A percentile compares a stretch with the other conserved stretches of the same genome.
phyloP scores from a whole-genome alignment of 2,329 filamentous ascomycete genomes.

The Trichoderma breve region DNA sequence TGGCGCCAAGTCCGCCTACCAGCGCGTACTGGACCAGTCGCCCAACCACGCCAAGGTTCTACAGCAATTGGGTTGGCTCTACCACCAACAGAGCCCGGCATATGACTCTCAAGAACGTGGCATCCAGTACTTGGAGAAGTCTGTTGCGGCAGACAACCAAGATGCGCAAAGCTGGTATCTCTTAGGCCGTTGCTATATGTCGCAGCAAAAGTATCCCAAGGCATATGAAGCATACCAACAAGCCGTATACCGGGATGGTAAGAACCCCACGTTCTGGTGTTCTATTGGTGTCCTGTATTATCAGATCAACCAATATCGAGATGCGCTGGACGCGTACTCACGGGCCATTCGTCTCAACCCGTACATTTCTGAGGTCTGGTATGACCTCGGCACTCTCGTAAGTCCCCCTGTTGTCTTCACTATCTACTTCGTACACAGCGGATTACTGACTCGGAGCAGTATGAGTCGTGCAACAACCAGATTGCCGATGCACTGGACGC shows the following conservation, averaged over 20 bases:
- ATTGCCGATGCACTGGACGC: slow-evolving; percentile 94
- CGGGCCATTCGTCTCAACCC: slow-evolving; percentile 94
- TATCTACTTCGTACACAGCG: not conserved
- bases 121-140: slow-evolving; percentile 96
- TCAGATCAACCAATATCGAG: slow-evolving; percentile 98
- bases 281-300: slow-evolving; percentile 99
- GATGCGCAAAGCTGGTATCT: slow-evolving; percentile 99
- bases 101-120: slow-evolving; percentile 93
- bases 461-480: slow-evolving; percentile 99
- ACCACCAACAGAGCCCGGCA: slow-evolving; percentile 91
- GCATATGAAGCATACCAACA: slow-evolving; percentile 98
- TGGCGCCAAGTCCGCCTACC: slow-evolving; percentile 86
- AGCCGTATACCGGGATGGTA: slow-evolving; percentile 94
- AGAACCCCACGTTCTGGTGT: slow-evolving; percentile 99
- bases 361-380: slow-evolving; percentile 99
- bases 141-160: slow-evolving; percentile 89
- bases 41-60: slow-evolving; percentile 97
- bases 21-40: slow-evolving; percentile 88
- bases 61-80: slow-evolving; percentile 95
- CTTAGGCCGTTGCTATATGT: slow-evolving; percentile 97
- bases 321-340: slow-evolving; percentile 95
- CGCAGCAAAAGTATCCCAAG: slow-evolving; percentile 97
- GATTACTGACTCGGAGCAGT: slow-evolving; percentile 54
- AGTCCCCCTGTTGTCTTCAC: slow-evolving; percentile 37
- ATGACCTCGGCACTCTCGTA: slow-evolving; percentile 92